Conservation (phyloP, 495 filamentous ascomycete genomes). For the Pyronema domesticum region DNA sequence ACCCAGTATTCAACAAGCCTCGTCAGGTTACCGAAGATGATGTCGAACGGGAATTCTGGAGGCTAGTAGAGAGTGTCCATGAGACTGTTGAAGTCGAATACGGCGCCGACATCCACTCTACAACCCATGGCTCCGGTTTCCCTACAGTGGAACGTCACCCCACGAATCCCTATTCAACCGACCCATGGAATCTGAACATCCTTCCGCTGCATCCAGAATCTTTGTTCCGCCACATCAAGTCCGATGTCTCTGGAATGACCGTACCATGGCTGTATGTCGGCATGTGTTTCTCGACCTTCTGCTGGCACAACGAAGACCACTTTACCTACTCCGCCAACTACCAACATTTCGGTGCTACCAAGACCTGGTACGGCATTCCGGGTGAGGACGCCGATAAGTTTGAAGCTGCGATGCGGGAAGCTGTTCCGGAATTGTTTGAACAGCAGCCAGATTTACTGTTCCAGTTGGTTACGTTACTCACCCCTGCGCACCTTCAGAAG, state of each 20-base stretch:
- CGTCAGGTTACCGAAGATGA: slow-evolving; percentile 82
- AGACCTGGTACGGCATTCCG: slow-evolving; percentile 98
- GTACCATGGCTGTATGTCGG: slow-evolving; percentile 99
- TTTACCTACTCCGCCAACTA: slow-evolving; percentile 98
- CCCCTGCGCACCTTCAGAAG: slow-evolving; percentile 85
- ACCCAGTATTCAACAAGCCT: slow-evolving; percentile 62
- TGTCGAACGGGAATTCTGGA: slow-evolving; percentile 94
- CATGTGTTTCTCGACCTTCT: slow-evolving; percentile 99
- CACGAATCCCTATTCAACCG: slow-evolving; percentile 61
- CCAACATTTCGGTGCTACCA: slow-evolving; percentile 94
- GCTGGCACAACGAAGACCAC: slow-evolving; percentile 98
- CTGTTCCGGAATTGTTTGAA: slow-evolving; percentile 91
- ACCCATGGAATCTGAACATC: slow-evolving; percentile 94
- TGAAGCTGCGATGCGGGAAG: slow-evolving; percentile 83
- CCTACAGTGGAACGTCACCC: slow-evolving; percentile 89
- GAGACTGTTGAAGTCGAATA: slow-evolving; percentile 98
- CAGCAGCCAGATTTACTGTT: slow-evolving; percentile 93
- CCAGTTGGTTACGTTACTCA: slow-evolving; percentile 85
- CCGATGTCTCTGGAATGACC: slow-evolving; percentile 99
- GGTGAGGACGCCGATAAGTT: slow-evolving; percentile 85
- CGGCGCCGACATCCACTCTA: slow-evolving; percentile 94
- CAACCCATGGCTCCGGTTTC: slow-evolving; percentile 94
- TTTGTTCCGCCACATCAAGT: slow-evolving; percentile 90
- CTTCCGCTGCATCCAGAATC: slow-evolving; percentile 82
- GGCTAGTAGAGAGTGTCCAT: slow-evolving; percentile 74